Base-by-base conservation (phyloP, 352 stramenopile genomes). In the Phytophthora aleatoria region DNA sequence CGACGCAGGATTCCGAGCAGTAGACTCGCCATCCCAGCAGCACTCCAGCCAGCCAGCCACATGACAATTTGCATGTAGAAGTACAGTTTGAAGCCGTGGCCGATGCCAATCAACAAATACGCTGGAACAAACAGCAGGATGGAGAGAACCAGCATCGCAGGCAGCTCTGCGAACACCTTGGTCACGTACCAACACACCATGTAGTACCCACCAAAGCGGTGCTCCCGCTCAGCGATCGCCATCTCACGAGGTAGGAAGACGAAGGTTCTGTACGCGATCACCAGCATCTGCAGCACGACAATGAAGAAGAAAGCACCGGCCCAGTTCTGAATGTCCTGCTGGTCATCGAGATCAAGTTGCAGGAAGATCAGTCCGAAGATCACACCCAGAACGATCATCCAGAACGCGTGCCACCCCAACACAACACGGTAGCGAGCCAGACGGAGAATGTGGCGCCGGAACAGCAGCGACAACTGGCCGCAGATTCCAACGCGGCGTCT, bases 1-100 rank as follows among this genome's bases (percentile, higher is more conserved):
- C 66, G 70, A 26, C 73, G 64, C 41, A 83, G 66, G 15, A 87
- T 57, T 26, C 66, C 71, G 20, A 80, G 50, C 20, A 79, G 20
- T 30, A 87, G 20, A 30, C 47, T 77, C 2, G 57, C 65, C 16
- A 87, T 52, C 0, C 61, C 73, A 38, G 62, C 45, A 8, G 73
- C 73, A 36, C 62, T 72, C 63, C 68, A 81, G 20, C 64, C 69
- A 10, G 64, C 58, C 10, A 83, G 48, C 58, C 77, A 68, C 61
- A 87, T 56, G 13, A 83, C 72, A 9, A 87, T 4, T 31, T 87
- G 76, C 66, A 87, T 82, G 43, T 72, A 74, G 16, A 83, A 47
- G 61, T 81, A 87, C 48, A 84, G 12, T 43, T 76, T 73, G 47
- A 78, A 76, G 30, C 70, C 71, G 38, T 74, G 61, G 8, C 67